A percentile compares a stretch with the other conserved stretches of the same genome.
These are phyloP conservation scores for Globisporangium lucens DNA, from an alignment of 352 stramenopile species.

Conservation along the genomic window DNA sequence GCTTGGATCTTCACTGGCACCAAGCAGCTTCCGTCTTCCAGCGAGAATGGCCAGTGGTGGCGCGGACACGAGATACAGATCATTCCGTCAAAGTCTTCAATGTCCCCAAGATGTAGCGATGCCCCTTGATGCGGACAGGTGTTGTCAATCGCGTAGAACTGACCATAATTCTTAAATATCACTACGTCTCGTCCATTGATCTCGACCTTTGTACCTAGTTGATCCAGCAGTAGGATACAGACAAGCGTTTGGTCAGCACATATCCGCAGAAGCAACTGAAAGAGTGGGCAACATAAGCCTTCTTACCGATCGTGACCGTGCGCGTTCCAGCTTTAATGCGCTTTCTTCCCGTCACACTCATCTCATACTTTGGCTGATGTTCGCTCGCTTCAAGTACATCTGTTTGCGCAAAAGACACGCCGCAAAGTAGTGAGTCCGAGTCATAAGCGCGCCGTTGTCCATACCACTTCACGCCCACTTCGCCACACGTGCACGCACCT, in stretches of 20 bases:
- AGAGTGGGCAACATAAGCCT: background rate
- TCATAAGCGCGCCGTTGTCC: background rate
- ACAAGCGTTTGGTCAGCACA: background rate
- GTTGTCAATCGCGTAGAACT: constrained; percentile 77
- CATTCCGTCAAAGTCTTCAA: constrained; percentile 76
- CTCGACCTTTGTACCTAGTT: constrained; percentile 47
- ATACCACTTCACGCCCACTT: background rate
- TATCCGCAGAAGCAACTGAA: background rate
- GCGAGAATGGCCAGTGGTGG: constrained; percentile 81
- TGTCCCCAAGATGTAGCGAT: constrained; percentile 81
- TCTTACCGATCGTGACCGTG: constrained; percentile 55
- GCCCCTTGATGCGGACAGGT: constrained; percentile 76
- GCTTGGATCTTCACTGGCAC: constrained; percentile 44
- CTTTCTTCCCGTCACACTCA: constrained; percentile 66
- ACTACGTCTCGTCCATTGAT: constrained; percentile 72
- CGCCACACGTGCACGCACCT: constrained; percentile 37
- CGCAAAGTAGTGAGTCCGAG: background rate
- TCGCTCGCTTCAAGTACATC: constrained; percentile 76
- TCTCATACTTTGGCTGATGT: constrained; percentile 68
- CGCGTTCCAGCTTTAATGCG: constrained; percentile 66
- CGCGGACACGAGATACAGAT: constrained; percentile 73
- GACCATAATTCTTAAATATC: constrained; percentile 76
- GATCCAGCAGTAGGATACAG: background rate
- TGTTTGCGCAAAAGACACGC: constrained; percentile 21
- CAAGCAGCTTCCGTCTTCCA: constrained; percentile 71